Base-by-base conservation (phyloP, 1,139 yeast genomes). In the Geotrichum restrictum region DNA sequence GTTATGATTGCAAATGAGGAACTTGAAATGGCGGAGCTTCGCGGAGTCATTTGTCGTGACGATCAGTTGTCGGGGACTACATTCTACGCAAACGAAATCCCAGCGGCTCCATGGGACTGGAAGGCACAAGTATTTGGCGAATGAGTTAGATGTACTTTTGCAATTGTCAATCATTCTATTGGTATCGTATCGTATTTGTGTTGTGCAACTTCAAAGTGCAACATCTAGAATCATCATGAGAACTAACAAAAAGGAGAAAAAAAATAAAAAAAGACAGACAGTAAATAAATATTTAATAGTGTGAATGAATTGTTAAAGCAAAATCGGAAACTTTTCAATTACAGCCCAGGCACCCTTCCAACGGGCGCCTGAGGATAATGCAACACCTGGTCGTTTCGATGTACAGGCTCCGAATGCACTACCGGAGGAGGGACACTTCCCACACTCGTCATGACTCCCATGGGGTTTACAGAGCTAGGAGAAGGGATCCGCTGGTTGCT, bases 1-100 rank as follows among this genome's bases (percentile, higher is more conserved):
- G 74, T 83, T 42, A 79, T 81, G 32, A 81, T 88, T 16, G 77
- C 91, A 2, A 74, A 73, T 14, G 94, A 87, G 63, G 88, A 87
- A 58, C 67, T 88, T 16, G 81, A 80, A 52, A 72, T 75, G 55
- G 82, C 86, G 22, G 77, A 85, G 34, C 75, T 74, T 6, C 64
- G 69, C 2, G 93, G 89, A 0, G 68, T 69, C 1, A 64, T 87
- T 1, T 81, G 85, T 10, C 74, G 87, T 8, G 96, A 88, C 66
- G 83, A 82, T 57, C 79, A 80, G 54, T 73, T 82, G 3, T 74
- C 80, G 42, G 91, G 91, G 0, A 74, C 81, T 3, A 64, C 69
- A 24, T 77, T 69, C 59, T 76, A 72, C 54, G 54, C 56, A 13
- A 68, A 68, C 50, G 16, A 43, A 21, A 32, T 43, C 32, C 47